Conservation (phyloP, 495 filamentous ascomycete species). For the Penicillium manginii region DNA sequence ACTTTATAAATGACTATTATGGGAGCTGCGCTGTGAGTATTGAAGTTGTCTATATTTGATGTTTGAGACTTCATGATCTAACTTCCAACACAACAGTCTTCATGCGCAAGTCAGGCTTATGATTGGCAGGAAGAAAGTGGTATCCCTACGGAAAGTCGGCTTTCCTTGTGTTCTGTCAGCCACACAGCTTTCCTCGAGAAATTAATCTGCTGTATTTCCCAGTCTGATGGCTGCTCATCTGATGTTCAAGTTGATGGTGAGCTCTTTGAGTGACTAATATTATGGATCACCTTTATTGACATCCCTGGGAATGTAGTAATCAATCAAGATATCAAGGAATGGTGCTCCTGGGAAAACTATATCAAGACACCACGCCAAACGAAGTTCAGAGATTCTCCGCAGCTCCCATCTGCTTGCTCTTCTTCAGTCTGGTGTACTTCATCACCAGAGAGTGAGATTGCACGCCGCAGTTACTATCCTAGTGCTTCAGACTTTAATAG, state of each 20-base stretch:
- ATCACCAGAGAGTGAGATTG: neutral
- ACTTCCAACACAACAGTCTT: neutral
- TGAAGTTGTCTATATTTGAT: neutral
- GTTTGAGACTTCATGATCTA: neutral
- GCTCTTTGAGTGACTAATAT: neutral
- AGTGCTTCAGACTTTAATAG: no score
- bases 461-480: no score
- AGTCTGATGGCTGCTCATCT: neutral
- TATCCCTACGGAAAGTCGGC: neutral
- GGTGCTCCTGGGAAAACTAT: neutral
- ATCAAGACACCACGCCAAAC: neutral
- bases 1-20: neutral
- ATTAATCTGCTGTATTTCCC: neutral
- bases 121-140: neutral
- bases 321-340: neutral
- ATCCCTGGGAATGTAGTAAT: neutral
- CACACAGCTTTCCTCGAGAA: slow-evolving; percentile 1
- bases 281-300: neutral
- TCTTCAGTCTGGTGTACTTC: neutral
- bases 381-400: neutral
- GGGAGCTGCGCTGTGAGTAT: neutral
- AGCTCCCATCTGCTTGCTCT: neutral
- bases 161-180: neutral
- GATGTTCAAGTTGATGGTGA: neutral
- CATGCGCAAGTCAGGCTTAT: neutral